These are phyloP conservation scores for Coemansia sp. DNA, from an alignment of 192 early-diverging fungal genomes.

Conservation along the genomic window DNA sequence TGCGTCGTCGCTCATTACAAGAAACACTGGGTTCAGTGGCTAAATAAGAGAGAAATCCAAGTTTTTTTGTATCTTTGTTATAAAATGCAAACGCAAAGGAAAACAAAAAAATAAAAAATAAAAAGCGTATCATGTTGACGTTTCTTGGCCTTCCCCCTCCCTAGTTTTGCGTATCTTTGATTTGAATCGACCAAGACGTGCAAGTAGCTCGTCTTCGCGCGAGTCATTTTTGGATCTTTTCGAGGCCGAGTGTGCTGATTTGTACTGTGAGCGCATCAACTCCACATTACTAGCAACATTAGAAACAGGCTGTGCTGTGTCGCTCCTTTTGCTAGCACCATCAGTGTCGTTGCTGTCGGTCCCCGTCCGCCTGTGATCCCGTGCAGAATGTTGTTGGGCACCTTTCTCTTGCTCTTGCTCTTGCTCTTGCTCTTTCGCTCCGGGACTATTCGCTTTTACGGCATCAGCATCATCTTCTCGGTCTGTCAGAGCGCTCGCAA, in stretches of 20 bases:
- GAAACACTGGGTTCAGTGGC: too few relatives aligned
- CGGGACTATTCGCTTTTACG: neutral
- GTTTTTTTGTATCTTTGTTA: too few relatives aligned
- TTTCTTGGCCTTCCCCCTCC: slow-evolving; percentile 13
- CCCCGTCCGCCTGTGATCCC: neutral
- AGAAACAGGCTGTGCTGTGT: neutral
- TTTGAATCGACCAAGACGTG: slow-evolving; percentile 32
- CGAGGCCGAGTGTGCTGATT: neutral
- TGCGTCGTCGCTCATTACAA: slow-evolving; percentile 16
- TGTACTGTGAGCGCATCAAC: slow-evolving; percentile 23
- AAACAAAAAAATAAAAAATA: too few relatives aligned
- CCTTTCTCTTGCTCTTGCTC: neutral
- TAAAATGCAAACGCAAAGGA: too few relatives aligned
- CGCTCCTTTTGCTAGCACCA: neutral
- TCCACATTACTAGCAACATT: neutral
- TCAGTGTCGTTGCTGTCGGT: neutral
- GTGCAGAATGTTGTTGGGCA: neutral
- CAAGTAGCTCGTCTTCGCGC: slow-evolving; percentile 57
- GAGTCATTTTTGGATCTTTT: slow-evolving; percentile 23
- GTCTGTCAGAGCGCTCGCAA: neutral
- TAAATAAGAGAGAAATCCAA: neutral
- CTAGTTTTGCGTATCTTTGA: slow-evolving; percentile 59
- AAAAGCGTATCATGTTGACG: too few relatives aligned
- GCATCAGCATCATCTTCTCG: neutral
- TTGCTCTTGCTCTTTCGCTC: neutral